These are phyloP conservation scores for Trametes sp. DNA, from an alignment of 1,284 basidiomycete species.

Conservation along the genomic window DNA sequence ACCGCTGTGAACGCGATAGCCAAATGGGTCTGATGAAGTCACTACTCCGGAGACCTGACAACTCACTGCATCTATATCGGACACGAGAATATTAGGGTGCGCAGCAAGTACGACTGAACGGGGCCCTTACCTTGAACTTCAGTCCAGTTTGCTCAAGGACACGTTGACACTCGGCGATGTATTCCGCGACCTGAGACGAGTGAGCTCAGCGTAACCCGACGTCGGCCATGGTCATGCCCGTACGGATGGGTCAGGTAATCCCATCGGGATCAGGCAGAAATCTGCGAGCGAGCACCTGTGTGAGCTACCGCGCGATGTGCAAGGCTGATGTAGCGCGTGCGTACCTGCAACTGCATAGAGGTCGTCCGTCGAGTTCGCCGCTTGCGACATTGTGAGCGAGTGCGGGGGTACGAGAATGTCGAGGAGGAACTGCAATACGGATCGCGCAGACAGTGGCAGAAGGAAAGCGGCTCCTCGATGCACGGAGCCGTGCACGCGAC, in stretches of 20 bases:
- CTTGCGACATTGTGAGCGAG: conserved; percentile 3
- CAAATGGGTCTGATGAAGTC: too few relatives aligned
- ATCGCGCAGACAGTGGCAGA: background rate
- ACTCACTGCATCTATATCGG: conserved; percentile 76
- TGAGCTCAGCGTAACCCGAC: background rate
- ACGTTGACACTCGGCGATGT: conserved; percentile 81
- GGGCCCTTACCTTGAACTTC: conserved; percentile 70
- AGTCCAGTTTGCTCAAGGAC: conserved; percentile 81
- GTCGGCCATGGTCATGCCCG: too few relatives aligned
- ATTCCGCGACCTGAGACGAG: conserved; percentile 64
- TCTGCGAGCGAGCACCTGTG: conserved; percentile 55
- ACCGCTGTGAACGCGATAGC: conserved; percentile 57
- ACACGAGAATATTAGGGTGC: background rate
- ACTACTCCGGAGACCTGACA: too few relatives aligned
- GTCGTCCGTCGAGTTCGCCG: conserved; percentile 37
- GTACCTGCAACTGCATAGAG: conserved; percentile 73
- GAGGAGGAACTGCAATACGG: background rate
- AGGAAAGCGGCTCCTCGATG: background rate
- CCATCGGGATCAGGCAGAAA: conserved; percentile 86
- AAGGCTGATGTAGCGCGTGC: conserved; percentile 5
- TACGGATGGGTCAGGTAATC: conserved; percentile 75
- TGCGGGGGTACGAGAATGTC: background rate
- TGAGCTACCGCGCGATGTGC: background rate
- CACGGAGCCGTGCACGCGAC: background rate
- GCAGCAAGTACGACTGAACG: background rate